Evolutionary conservation across 164 flowering plant species (phyloP).

Genomic region (Vitis amurensis): DNA sequence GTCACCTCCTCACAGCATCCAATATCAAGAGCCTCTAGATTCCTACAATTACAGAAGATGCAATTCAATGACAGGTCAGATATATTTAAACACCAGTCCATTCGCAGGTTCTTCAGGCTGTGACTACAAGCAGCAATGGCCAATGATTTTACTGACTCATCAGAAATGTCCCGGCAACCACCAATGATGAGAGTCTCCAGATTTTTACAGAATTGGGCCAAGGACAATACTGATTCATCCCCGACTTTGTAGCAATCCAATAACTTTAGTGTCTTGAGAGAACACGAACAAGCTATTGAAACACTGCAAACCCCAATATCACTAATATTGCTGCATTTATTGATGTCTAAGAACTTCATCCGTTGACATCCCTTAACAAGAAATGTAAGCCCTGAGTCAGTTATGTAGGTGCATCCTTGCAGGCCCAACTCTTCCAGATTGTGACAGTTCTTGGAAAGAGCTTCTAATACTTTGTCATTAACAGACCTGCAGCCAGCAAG

Average conservation of each 20-base stretch:
- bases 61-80: conserved; percentile 68
- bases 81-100: conserved; percentile 89
- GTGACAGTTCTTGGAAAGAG: conserved; percentile 65
- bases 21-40: conserved; percentile 75
- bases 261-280: conserved; percentile 64
- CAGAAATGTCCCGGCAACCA: conserved; percentile 72
- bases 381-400: conserved; percentile 62
- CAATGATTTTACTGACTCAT: conserved; percentile 56
- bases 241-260: conserved; percentile 78
- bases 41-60: conserved; percentile 55
- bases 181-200: conserved; percentile 83
- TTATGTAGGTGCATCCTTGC: conserved; percentile 69
- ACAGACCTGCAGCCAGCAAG: conserved; percentile 71
- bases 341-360: conserved; percentile 60
- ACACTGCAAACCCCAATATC: conserved; percentile 63
- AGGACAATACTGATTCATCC: conserved; percentile 58
- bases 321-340: conserved; percentile 78
- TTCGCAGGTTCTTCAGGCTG: conserved; percentile 64
- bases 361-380: conserved; percentile 68
- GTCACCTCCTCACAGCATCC: conserved; percentile 87
- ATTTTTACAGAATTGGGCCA: conserved; percentile 67
- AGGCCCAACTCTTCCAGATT: conserved; percentile 65
- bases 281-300: conserved; percentile 58
- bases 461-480: conserved; percentile 45
- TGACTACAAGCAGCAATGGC: conserved; percentile 42